These are phyloP conservation scores for Termitomyces eurrhizus DNA, from an alignment of 768 basidiomycete species.

Conservation along the genomic window DNA sequence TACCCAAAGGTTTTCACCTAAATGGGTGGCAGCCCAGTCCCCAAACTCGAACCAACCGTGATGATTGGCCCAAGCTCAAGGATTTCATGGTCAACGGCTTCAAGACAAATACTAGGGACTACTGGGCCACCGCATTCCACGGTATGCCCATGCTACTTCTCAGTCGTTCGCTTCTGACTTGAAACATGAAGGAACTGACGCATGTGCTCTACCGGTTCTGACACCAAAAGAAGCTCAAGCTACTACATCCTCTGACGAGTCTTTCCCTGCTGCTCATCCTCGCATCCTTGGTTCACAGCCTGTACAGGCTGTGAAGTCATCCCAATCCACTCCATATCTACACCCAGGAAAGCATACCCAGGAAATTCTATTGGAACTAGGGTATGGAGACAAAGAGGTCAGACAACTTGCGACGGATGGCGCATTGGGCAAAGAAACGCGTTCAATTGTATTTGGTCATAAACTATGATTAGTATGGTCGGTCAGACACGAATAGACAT, in stretches of 20 bases:
- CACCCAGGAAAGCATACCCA: conserved; percentile 51
- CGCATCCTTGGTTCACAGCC: conserved; percentile 28
- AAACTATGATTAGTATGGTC: conserved; percentile 11
- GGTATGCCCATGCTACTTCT: conserved; percentile 36
- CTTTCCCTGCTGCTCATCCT: conserved; percentile 52
- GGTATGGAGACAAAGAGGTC: conserved; percentile 38
- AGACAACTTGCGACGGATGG: conserved; percentile 39
- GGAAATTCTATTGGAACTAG: conserved; percentile 50
- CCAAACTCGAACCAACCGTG: conserved; percentile 39
- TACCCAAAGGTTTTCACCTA: conserved; percentile 41
- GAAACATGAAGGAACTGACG: conserved; percentile 52
- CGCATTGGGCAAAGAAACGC: conserved; percentile 36
- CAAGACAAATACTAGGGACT: conserved; percentile 51
- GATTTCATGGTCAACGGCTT: conserved; percentile 66
- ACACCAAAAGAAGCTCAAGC: conserved; percentile 56
- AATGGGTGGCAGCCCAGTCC: conserved; percentile 54
- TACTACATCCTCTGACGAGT: conserved; percentile 31
- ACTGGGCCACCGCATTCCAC: conserved; percentile 67
- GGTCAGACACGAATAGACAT: neutral
- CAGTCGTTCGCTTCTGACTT: neutral
- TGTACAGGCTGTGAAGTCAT: conserved; percentile 14
- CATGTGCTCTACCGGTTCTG: conserved; percentile 69
- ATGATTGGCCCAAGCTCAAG: conserved; percentile 54
- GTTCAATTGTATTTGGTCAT: conserved; percentile 14
- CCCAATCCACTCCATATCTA: conserved; percentile 20